Evolutionary conservation across 1,284 basidiomycete species (phyloP), one percentile per base, ranked within the genome.

Genomic region (Cerrena zonata): DNA sequence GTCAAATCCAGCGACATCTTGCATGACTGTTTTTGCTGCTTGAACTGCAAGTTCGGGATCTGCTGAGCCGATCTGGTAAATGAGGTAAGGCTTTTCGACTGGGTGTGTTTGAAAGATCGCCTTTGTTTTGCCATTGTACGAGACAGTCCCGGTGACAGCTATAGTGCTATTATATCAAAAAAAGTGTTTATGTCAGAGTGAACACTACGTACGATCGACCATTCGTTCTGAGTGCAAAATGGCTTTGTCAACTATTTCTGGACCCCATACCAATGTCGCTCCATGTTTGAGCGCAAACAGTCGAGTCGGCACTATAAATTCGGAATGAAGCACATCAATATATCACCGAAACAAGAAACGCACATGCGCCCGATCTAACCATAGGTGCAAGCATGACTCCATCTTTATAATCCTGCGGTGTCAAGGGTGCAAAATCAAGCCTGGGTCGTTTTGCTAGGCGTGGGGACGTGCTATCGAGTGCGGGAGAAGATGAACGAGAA

Each of bases 191-290:
- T n/a, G n/a, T 46, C 47, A 23, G 11, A 51, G 30, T 25, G 34
- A 34, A 26, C 30, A 41, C 40, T 23, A 76, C 89, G 64, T 62
- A 91, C 93, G 82, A 74, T 98, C 84, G 12, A 97, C 91, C 21
- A 76, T 79, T 49, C 95, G 78, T 57, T 85, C 79, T 0, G 89
- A 73, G 50, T 94, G 91, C 42, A 99, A 76, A 52, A 99, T 94
- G 12, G 96, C 96, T 68, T 90, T 92, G 70, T 99, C 96, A 4
- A 99, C 89, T 42, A 93, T 89, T 65, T 99, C 96, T 0, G 95
- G 96, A 10, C 91, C 87, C 96, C 96, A 99, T 1, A 99, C 95
- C 3, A 99, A 77, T 13, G 86, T 85, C 2, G 95, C 95, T 2
- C 95, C 95, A 63, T 98, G 89, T 60, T 95, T 93, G 40, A 99